Conservation (phyloP, 176 grass and related monocot species). For the Thinopyrum elongatum region DNA sequence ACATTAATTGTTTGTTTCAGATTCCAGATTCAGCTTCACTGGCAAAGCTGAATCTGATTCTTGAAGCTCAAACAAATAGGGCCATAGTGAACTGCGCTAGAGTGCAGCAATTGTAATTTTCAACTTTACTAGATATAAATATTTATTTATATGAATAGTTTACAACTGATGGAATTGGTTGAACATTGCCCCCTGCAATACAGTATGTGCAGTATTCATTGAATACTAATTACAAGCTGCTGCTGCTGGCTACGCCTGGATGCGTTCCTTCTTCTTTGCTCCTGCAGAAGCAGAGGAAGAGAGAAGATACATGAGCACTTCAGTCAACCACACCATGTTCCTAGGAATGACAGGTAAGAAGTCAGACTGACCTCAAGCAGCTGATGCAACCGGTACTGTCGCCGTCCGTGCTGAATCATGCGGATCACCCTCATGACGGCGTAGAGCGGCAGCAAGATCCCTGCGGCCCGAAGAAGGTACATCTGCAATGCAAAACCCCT, state of each 20-base stretch:
- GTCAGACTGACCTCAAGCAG: constrained; percentile 44
- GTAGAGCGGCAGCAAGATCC: constrained; percentile 69
- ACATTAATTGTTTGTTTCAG: too few species aligned
- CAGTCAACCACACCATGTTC: background rate
- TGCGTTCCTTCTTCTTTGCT: constrained; percentile 51
- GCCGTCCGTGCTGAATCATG: constrained; percentile 44
- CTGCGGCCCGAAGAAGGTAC: constrained; percentile 55
- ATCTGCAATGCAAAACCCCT: constrained; percentile 30
- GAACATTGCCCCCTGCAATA: constrained; percentile 6
- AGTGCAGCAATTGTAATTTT: background rate
- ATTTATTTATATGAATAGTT: constrained; percentile 10
- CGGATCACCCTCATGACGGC: constrained; percentile 48
- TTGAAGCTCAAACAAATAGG: too few species aligned
- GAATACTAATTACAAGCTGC: constrained; percentile 43
- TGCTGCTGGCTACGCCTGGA: constrained; percentile 14
- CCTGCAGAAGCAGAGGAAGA: constrained; percentile 29
- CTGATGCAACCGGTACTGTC: constrained; percentile 41
- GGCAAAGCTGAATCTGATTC: too few species aligned
- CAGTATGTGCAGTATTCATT: constrained; percentile 21
- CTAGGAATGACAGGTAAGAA: background rate
- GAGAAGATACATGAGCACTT: background rate
- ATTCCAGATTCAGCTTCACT: too few species aligned
- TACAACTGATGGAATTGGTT: constrained; percentile 15
- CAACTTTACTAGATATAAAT: constrained; percentile 10
- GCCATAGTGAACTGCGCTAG: background rate